These are phyloP conservation scores for Leptographium radiaticola DNA, from an alignment of 2,329 filamentous ascomycete genomes.

Conservation along the genomic window DNA sequence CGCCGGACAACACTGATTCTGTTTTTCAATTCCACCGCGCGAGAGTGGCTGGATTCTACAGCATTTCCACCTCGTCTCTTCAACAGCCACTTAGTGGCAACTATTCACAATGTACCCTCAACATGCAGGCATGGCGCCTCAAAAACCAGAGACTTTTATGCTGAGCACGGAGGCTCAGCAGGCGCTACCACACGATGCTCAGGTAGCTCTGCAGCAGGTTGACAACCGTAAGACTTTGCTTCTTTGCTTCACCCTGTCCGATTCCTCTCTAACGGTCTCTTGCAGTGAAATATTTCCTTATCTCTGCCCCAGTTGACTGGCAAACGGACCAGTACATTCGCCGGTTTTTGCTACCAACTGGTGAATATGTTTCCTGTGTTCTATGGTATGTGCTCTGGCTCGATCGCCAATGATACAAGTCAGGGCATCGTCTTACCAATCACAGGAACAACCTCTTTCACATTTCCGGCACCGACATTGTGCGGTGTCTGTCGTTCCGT, in stretches of 20 bases:
- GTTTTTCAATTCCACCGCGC: not conserved
- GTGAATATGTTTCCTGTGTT: slow-evolving; percentile 97
- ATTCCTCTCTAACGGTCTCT: slow-evolving; percentile 11
- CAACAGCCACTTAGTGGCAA: slow-evolving; percentile 1
- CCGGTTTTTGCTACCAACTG: slow-evolving; percentile 86
- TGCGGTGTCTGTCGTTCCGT: slow-evolving; percentile 91
- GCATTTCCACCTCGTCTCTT: not conserved
- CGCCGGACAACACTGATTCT: not conserved
- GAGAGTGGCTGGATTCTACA: not conserved
- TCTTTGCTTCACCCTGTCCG: not conserved
- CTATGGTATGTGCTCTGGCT: slow-evolving; percentile 41
- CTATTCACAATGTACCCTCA: slow-evolving; percentile 58
- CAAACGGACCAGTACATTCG: slow-evolving; percentile 92
- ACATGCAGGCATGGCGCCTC: slow-evolving; percentile 77
- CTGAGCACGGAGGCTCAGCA: slow-evolving; percentile 94
- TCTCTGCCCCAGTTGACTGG: slow-evolving; percentile 97
- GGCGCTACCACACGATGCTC: slow-evolving; percentile 87
- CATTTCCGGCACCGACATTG: slow-evolving; percentile 97
- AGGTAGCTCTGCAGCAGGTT: slow-evolving; percentile 94
- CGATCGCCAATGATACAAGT: not conserved
- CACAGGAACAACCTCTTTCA: slow-evolving; percentile 87
- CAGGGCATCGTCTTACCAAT: too few relatives aligned
- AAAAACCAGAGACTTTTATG: slow-evolving; percentile 99
- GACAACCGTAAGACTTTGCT: slow-evolving; percentile 64
- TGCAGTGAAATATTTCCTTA: slow-evolving; percentile 97